These are phyloP conservation scores for Epichloe aotearoae DNA, from an alignment of 2,329 filamentous ascomycete species.

Conservation along the genomic window DNA sequence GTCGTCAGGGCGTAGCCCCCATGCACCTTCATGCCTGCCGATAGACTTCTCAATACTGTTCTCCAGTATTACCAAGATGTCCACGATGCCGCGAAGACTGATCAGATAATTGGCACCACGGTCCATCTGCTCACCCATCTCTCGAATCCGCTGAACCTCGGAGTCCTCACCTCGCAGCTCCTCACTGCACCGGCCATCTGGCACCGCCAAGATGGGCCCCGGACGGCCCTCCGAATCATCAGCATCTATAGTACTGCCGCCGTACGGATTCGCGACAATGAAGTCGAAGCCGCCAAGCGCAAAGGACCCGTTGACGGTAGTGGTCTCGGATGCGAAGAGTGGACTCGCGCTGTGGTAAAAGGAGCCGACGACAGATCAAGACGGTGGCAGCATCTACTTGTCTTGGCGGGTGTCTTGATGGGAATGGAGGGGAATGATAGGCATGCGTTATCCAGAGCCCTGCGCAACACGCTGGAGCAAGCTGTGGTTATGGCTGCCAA, in stretches of 20 bases:
- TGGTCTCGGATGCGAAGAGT: conserved; percentile 35
- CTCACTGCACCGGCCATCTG: conserved; percentile 61
- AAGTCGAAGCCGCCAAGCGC: conserved; percentile 25
- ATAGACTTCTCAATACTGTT: conserved; percentile 53
- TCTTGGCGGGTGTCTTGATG: conserved; percentile 65
- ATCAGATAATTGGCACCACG: conserved; percentile 52
- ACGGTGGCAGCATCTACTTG: conserved; percentile 74
- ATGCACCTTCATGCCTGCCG: conserved; percentile 42
- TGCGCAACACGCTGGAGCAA: conserved; percentile 56
- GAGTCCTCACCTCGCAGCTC: conserved; percentile 58
- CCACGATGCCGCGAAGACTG: conserved; percentile 35
- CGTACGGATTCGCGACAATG: conserved; percentile 36
- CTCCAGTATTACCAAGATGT: conserved; percentile 45
- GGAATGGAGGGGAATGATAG: conserved; percentile 56
- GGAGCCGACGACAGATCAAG: conserved; percentile 45
- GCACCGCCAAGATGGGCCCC: conserved; percentile 45
- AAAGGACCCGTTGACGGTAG: conserved; percentile 23
- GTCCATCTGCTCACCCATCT: conserved; percentile 54
- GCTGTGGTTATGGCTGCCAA: conserved; percentile 66
- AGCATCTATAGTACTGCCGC: conserved; percentile 60
- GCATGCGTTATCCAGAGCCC: conserved; percentile 46
- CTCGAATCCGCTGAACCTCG: conserved; percentile 62
- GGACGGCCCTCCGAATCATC: conserved; percentile 51
- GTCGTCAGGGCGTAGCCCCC: background rate
- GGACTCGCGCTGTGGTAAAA: conserved; percentile 43